phyloP scores from a whole-genome alignment of 331 rosid genomes.

The Cydonia oblonga region DNA sequence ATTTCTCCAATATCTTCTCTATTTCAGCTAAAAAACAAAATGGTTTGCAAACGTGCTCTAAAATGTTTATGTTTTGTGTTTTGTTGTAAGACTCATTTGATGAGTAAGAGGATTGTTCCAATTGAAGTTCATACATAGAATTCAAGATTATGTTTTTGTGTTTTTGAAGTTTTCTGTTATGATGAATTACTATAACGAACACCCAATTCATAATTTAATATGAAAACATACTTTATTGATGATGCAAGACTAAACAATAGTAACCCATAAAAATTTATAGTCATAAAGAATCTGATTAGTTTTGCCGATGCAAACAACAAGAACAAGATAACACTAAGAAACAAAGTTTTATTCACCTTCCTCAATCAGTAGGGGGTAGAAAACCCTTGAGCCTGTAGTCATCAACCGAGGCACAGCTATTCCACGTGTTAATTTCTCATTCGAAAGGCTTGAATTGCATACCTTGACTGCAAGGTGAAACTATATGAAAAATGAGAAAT shows the following conservation, averaged over 20 bases:
- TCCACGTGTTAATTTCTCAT: constrained; percentile 62
- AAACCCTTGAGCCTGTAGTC: constrained; percentile 74
- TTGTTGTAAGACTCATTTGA: not conserved
- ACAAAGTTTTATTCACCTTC: constrained; percentile 51
- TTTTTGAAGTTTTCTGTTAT: constrained; percentile 58
- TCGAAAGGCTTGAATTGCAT: constrained; percentile 68
- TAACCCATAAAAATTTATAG: not conserved
- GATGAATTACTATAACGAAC: constrained; percentile 24
- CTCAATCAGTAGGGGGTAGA: constrained; percentile 47
- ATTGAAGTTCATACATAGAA: not conserved
- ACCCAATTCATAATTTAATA: not conserved
- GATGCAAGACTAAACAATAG: not conserved
- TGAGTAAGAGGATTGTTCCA: not conserved
- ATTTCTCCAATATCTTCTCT: too few species aligned
- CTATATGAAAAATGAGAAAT: constrained; percentile 23
- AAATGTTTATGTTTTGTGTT: too few species aligned
- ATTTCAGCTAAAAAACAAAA: too few species aligned
- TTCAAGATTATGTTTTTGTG: constrained; percentile 18
- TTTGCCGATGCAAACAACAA: not conserved
- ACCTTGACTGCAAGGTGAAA: constrained; percentile 61
- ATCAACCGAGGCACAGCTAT: constrained; percentile 67
- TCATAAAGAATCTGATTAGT: not conserved
- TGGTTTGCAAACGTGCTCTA: too few species aligned
- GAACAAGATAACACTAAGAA: not conserved
- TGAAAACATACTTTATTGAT: not conserved